phyloP scores from a whole-genome alignment of 2,329 filamentous ascomycete genomes.

The Fusarium siculi region DNA sequence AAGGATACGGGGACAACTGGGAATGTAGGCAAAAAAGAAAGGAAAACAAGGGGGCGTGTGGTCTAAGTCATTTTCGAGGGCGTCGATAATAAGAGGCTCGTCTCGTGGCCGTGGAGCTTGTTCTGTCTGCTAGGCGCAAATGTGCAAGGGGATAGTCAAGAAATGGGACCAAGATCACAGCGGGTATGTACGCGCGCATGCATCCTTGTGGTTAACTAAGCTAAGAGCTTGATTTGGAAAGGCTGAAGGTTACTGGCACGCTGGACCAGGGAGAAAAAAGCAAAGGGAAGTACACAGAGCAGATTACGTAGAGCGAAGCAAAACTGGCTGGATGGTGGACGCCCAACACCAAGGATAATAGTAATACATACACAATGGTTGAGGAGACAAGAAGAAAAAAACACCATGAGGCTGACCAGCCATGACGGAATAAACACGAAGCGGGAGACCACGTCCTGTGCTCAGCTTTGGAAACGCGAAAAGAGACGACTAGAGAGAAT shows the following conservation, averaged over 20 bases:
- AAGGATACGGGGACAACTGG: constrained; percentile 6
- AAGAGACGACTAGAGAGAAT: constrained; percentile 31
- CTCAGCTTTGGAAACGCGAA: constrained; percentile 1
- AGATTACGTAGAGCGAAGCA: constrained; percentile 8
- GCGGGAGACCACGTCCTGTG: not conserved
- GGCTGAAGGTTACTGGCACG: constrained; percentile 33
- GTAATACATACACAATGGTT: constrained; percentile 4
- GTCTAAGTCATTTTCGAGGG: constrained; percentile 5
- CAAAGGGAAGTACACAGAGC: not conserved
- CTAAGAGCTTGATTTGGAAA: constrained; percentile 40
- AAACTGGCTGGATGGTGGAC: constrained; percentile 10
- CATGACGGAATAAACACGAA: constrained; percentile 23
- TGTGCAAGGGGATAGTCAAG: constrained; percentile 35
- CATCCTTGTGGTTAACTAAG: constrained; percentile 29
- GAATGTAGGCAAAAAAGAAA: not conserved
- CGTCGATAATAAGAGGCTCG: constrained; percentile 16
- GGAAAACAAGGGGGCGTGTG: constrained; percentile 23
- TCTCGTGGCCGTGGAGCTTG: constrained; percentile 31
- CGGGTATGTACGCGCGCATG: constrained; percentile 33
- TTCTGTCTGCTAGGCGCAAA: constrained; percentile 7
- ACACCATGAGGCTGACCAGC: constrained; percentile 40
- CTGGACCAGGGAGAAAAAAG: constrained; percentile 17
- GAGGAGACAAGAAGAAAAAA: constrained; percentile 33
- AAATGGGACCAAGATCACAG: constrained; percentile 29
- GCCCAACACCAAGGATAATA: constrained; percentile 11